Conservation (phyloP, 495 filamentous ascomycete species). For the Aspergillus mulundensis region DNA sequence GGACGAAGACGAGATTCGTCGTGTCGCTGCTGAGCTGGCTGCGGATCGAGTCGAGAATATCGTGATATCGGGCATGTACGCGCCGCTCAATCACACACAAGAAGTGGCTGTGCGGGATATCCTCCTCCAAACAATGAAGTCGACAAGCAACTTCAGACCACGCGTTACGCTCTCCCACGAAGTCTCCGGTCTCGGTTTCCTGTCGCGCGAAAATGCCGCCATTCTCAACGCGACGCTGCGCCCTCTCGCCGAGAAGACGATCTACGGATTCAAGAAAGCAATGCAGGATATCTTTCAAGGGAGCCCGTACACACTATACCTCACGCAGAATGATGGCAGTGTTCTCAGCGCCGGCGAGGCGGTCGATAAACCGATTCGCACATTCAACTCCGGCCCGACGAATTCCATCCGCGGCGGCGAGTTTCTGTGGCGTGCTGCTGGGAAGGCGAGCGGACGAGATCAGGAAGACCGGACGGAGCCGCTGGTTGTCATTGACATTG, state of each 20-base stretch:
- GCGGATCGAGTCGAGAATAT: conserved; percentile 33
- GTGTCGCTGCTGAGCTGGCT: conserved; percentile 8
- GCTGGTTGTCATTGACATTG: conserved; percentile 45
- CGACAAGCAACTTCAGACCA: conserved; percentile 11
- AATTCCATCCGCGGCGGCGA: conserved; percentile 51
- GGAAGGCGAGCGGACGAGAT: conserved; percentile 26
- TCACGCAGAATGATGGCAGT: conserved; percentile 53
- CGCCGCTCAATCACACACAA: conserved; percentile 44
- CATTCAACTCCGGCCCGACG: conserved; percentile 50
- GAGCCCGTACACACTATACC: conserved; percentile 39
- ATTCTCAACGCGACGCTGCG: conserved; percentile 51
- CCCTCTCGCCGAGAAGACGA: conserved; percentile 40
- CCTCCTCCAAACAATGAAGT: not conserved
- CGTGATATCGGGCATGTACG: conserved; percentile 56
- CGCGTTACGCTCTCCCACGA: conserved; percentile 31
- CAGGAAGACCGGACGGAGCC: conserved; percentile 12
- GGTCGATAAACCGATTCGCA: conserved; percentile 43
- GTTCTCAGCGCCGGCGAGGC: conserved; percentile 40
- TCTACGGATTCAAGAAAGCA: conserved; percentile 38
- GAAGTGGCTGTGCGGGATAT: conserved; percentile 14
- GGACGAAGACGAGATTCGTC: conserved; percentile 15
- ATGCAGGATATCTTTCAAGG: conserved; percentile 30
- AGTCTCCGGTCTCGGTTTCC: conserved; percentile 45
- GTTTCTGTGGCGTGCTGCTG: conserved; percentile 29
- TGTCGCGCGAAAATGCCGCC: conserved; percentile 50